Percentiles rank a stretch among this genome's conserved stretches.
phyloP scores from a whole-genome alignment of 1,139 yeast species.

The Pichia sp. region DNA sequence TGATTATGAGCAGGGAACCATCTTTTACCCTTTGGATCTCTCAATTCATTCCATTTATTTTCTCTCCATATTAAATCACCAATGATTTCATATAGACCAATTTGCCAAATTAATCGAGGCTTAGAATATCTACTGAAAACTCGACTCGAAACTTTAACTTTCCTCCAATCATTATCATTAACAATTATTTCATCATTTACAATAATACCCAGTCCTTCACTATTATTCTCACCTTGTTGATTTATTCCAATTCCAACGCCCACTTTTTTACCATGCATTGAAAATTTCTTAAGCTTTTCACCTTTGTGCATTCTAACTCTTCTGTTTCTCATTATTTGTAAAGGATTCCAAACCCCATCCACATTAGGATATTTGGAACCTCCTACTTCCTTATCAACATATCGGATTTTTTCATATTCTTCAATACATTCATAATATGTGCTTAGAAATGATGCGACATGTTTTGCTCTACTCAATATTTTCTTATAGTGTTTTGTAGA shows the following conservation, averaged over 20 bases:
- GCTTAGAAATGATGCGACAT: conserved; percentile 45
- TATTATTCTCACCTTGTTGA: neutral
- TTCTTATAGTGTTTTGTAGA: conserved; percentile 30
- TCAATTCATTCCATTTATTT: conserved; percentile 56
- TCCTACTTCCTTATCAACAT: conserved; percentile 17
- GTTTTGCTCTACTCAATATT: conserved; percentile 38
- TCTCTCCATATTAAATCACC: conserved; percentile 63
- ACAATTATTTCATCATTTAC: neutral
- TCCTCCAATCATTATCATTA: conserved; percentile 16
- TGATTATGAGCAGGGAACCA: conserved; percentile 46
- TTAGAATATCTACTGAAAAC: conserved; percentile 42
- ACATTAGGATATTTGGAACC: conserved; percentile 37
- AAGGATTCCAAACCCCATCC: conserved; percentile 72
- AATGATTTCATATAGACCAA: conserved; percentile 56
- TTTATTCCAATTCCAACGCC: neutral
- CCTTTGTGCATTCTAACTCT: conserved; percentile 42
- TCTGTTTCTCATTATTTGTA: conserved; percentile 72
- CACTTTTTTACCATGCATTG: conserved; percentile 8
- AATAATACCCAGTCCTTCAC: conserved; percentile 5
- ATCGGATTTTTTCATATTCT: conserved; percentile 20
- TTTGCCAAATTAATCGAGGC: conserved; percentile 49
- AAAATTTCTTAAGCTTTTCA: conserved; percentile 25
- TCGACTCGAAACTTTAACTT: conserved; percentile 46
- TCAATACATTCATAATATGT: conserved; percentile 45
- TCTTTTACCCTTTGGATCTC: conserved; percentile 45